Evolutionary conservation across 2,329 filamentous ascomycete genomes (phyloP).

Genomic region (Sporothrix mexicana): DNA sequence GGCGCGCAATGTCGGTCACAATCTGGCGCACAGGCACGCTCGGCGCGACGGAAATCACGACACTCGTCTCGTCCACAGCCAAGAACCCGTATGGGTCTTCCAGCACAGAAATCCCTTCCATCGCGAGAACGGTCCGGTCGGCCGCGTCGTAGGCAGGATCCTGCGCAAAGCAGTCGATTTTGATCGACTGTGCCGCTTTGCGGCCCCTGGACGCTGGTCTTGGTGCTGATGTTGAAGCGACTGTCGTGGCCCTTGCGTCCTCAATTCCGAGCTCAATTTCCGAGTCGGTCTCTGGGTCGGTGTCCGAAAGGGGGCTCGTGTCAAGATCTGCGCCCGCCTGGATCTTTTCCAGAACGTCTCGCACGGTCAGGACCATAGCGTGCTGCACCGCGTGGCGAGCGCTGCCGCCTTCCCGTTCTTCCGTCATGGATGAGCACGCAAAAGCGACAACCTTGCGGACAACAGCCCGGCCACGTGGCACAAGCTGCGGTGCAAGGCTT

Average conservation of each 20-base stretch:
- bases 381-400: conserved; percentile 36
- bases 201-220: too few species aligned
- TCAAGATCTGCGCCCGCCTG: conserved; percentile 16
- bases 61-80: conserved; percentile 41
- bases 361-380: conserved; percentile 37
- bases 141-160: conserved; percentile 41
- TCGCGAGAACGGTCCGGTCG: conserved; percentile 40
- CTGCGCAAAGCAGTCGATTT: conserved; percentile 39
- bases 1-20: conserved; percentile 45
- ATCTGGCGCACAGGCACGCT: conserved; percentile 45
- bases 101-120: conserved; percentile 41
- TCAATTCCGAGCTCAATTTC: not conserved
- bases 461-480: conserved; percentile 20
- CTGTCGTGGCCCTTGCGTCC: too few species aligned
- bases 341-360: conserved; percentile 35
- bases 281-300: conserved; percentile 6
- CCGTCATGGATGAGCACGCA: conserved; percentile 35
- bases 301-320: not conserved
- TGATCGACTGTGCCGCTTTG: not conserved
- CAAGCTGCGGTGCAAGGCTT: conserved; percentile 27
- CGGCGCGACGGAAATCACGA: conserved; percentile 43
- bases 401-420: conserved; percentile 23
- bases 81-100: conserved; percentile 45
- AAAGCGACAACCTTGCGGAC: conserved; percentile 37
- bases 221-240: too few species aligned